A percentile compares a stretch with the other conserved stretches of the same genome.
Evolutionary conservation across 331 rosid species (phyloP).

Genomic region (Rhamnella rubrinervis): DNA sequence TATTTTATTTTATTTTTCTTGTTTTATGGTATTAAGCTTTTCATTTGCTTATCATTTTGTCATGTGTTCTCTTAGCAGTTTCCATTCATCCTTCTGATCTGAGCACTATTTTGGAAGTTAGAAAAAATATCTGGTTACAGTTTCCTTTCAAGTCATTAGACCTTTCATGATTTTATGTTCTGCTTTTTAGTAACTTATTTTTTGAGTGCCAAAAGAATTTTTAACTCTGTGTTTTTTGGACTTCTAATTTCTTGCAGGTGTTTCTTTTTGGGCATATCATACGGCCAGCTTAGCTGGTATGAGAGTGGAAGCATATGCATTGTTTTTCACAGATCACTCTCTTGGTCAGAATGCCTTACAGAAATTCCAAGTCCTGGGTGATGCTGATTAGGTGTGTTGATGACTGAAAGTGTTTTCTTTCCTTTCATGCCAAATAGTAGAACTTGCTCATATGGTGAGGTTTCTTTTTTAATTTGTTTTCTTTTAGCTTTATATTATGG

Average conservation of each 20-base stretch:
- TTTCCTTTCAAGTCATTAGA: neutral
- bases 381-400: slow-evolving; percentile 35
- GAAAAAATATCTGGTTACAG: neutral
- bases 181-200: slow-evolving; percentile 1
- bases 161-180: neutral
- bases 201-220: neutral
- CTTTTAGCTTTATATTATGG: too few species aligned
- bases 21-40: neutral
- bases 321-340: slow-evolving; percentile 64
- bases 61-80: neutral
- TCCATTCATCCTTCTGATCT: neutral
- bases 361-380: slow-evolving; percentile 24
- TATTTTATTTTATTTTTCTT: neutral
- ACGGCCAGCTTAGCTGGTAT: slow-evolving; percentile 71
- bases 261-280: slow-evolving; percentile 87
- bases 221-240: slow-evolving; percentile 12
- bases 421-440: neutral
- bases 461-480: too few species aligned
- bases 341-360: slow-evolving; percentile 44
- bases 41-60: neutral
- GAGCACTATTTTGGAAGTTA: neutral
- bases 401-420: neutral
- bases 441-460: too few species aligned
- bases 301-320: slow-evolving; percentile 89
- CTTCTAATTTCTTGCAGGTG: slow-evolving; percentile 57